Evolutionary conservation across 2,329 filamentous ascomycete genomes (phyloP).

Genomic region (Pseudodiploospora longispora): DNA sequence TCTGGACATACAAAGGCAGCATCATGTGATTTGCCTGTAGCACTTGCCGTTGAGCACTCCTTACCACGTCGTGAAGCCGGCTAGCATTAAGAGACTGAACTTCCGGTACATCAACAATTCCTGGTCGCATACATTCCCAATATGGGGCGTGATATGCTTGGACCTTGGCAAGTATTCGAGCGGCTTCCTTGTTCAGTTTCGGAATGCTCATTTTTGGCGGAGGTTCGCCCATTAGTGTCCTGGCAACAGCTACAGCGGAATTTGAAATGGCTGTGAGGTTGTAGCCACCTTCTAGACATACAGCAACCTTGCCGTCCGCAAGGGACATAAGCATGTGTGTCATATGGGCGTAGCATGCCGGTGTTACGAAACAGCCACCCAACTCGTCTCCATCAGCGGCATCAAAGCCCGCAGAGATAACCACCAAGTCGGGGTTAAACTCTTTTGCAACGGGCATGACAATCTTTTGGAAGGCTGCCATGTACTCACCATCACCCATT

Average conservation of each 20-base stretch:
- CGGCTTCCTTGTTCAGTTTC: conserved; percentile 49
- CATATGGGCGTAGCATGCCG: conserved; percentile 93
- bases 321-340: conserved; percentile 98
- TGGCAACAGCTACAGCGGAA: conserved; percentile 83
- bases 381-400: conserved; percentile 89
- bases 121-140: conserved; percentile 82
- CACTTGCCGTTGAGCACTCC: conserved; percentile 64
- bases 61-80: conserved; percentile 71
- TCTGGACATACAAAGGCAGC: conserved; percentile 71
- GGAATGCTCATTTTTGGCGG: conserved; percentile 55
- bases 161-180: conserved; percentile 48
- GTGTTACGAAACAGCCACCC: conserved; percentile 86
- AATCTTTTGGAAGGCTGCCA: conserved; percentile 91
- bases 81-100: conserved; percentile 46
- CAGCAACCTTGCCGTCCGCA: conserved; percentile 79
- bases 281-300: conserved; percentile 93
- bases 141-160: conserved; percentile 58
- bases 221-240: conserved; percentile 91
- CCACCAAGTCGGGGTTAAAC: conserved; percentile 88
- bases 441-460: conserved; percentile 94
- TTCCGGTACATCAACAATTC: conserved; percentile 46
- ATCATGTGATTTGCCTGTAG: conserved; percentile 69
- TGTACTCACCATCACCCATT: conserved; percentile 95
- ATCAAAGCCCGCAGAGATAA: conserved; percentile 93
- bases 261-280: conserved; percentile 88